A percentile compares a stretch with the other conserved stretches of the same genome.
Evolutionary conservation across 768 basidiomycete species (phyloP).

Genomic region (Paxillus involutus): DNA sequence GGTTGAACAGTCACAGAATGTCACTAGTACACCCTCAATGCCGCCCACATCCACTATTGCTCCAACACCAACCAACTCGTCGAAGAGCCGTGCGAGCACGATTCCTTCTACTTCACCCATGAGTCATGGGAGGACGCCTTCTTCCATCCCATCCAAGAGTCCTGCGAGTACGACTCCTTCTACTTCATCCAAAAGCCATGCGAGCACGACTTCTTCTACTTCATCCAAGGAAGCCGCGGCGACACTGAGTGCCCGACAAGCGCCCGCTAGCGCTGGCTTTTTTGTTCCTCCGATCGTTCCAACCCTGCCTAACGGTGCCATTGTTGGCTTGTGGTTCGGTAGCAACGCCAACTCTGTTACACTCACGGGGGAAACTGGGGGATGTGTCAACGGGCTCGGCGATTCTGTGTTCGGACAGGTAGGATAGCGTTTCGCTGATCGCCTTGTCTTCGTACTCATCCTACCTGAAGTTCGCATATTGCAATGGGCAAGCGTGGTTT

Average conservation of each 20-base stretch:
- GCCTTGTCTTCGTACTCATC: background rate
- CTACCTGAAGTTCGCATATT: conserved; percentile 20
- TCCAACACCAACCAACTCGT: background rate
- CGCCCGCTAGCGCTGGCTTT: conserved; percentile 12
- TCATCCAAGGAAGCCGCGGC: background rate
- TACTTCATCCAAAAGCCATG: background rate
- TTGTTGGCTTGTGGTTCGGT: conserved; percentile 30
- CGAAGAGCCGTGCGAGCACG: no score
- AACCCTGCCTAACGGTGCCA: conserved; percentile 20
- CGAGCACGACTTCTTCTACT: background rate
- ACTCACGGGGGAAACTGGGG: conserved; percentile 19
- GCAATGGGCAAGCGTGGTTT: conserved; percentile 26
- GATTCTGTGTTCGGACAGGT: conserved; percentile 27
- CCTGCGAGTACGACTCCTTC: background rate
- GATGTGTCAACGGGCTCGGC: conserved; percentile 23
- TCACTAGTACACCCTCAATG: background rate
- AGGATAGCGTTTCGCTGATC: background rate
- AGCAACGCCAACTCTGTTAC: conserved; percentile 24
- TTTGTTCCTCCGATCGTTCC: conserved; percentile 22
- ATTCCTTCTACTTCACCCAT: no score
- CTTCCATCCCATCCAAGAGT: no score
- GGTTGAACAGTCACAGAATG: conserved; percentile 6
- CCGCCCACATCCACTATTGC: background rate
- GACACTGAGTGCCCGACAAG: background rate
- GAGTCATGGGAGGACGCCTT: no score